Percentiles rank a stretch among this genome's conserved stretches.
phyloP scores from a whole-genome alignment of 495 filamentous ascomycete genomes.

The Venustampulla echinocandica region DNA sequence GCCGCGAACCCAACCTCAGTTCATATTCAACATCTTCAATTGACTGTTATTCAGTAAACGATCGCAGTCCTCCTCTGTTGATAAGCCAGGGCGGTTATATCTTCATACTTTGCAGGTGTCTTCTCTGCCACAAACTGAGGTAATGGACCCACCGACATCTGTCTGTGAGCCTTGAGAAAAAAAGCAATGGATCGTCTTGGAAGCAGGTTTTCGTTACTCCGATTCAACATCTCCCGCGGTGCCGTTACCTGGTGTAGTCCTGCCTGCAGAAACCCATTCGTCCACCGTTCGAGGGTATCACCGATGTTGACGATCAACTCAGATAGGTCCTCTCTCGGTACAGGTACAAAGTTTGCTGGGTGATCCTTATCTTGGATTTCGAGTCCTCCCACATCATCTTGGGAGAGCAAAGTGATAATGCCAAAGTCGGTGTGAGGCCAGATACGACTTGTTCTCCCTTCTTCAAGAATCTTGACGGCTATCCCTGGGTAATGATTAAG shows the following conservation, averaged over 20 bases:
- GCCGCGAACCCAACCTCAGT: not conserved
- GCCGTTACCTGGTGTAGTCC: not conserved
- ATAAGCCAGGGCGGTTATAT: not conserved
- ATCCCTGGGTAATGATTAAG: slow-evolving; percentile 58
- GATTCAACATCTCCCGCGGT: not conserved
- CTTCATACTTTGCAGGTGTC: not conserved
- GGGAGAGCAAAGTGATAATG: slow-evolving; percentile 39
- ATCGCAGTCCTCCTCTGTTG: not conserved
- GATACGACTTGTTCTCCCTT: slow-evolving; percentile 37
- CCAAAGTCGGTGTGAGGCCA: slow-evolving; percentile 41
- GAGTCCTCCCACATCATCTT: slow-evolving; percentile 38
- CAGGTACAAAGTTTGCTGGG: slow-evolving; percentile 12
- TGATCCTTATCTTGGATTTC: slow-evolving; percentile 28
- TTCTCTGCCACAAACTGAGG: not conserved
- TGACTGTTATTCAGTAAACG: not conserved
- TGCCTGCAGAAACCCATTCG: slow-evolving; percentile 31
- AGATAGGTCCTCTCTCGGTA: slow-evolving; percentile 32
- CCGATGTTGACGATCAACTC: slow-evolving; percentile 48
- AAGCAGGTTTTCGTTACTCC: not conserved
- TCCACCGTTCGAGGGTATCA: slow-evolving; percentile 51
- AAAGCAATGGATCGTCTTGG: not conserved
- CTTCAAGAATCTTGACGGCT: slow-evolving; percentile 34
- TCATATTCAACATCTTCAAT: not conserved
- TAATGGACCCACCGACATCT: not conserved
- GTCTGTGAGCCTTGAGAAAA: not conserved